Conservation (phyloP, 352 stramenopile genomes). For the Bremia lactucae region DNA sequence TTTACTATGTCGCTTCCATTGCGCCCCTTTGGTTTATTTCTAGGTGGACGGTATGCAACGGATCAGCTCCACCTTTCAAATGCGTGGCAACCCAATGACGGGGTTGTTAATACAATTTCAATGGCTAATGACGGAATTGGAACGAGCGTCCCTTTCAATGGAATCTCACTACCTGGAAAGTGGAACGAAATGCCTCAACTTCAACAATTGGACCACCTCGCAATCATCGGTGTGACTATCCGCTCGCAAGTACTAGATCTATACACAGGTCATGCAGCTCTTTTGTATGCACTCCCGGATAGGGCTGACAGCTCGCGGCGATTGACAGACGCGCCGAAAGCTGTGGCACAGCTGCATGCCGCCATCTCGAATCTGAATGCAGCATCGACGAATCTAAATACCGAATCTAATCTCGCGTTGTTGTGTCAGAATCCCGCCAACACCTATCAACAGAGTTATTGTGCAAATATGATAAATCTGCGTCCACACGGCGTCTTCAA, state of each 20-base stretch:
- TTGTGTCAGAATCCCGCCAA: slow-evolving; percentile 22
- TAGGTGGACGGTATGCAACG: slow-evolving; percentile 24
- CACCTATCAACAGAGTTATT: slow-evolving; percentile 28
- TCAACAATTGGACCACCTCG: slow-evolving; percentile 35
- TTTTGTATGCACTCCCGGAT: slow-evolving; percentile 17
- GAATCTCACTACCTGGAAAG: slow-evolving; percentile 25
- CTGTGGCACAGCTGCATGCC: slow-evolving; percentile 13
- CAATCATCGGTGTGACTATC: slow-evolving; percentile 29
- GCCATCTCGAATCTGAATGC: slow-evolving; percentile 18
- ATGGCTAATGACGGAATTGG: slow-evolving; percentile 28
- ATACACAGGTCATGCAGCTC: slow-evolving; percentile 21
- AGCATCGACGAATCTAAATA: slow-evolving; percentile 22
- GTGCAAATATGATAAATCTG: slow-evolving; percentile 19
- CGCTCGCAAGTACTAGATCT: slow-evolving; percentile 32
- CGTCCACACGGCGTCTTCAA: slow-evolving; percentile 13
- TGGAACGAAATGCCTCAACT: slow-evolving; percentile 47
- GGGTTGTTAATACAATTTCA: slow-evolving; percentile 33
- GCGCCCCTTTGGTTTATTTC: slow-evolving; percentile 21
- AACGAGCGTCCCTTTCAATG: slow-evolving; percentile 14
- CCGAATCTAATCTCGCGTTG: slow-evolving; percentile 16
- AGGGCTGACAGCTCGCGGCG: slow-evolving; percentile 9
- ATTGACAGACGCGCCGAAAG: slow-evolving; percentile 15
- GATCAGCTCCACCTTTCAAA: slow-evolving; percentile 22
- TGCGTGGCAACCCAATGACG: slow-evolving; percentile 37
- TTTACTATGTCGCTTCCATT: slow-evolving; percentile 37